Evolutionary conservation across 2,329 filamentous ascomycete genomes (phyloP).

Genomic region (Pestalotiopsis sp.): DNA sequence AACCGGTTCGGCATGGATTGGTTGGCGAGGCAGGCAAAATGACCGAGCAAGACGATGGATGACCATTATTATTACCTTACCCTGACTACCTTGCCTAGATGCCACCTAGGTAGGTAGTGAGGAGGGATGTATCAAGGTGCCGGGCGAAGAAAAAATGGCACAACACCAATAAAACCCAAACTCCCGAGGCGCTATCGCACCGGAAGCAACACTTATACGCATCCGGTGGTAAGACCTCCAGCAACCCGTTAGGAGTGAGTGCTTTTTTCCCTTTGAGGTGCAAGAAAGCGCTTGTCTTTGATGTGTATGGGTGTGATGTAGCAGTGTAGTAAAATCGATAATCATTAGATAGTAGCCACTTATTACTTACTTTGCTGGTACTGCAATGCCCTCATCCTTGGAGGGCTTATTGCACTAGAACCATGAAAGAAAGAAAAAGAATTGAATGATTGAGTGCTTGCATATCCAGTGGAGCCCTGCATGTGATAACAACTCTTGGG

Average conservation of each 20-base stretch:
- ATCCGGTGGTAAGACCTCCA: neutral
- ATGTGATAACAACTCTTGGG: neutral
- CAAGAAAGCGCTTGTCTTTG: no score
- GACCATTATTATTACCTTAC: neutral
- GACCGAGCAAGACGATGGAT: neutral
- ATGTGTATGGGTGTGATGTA: no score
- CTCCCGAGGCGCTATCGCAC: neutral
- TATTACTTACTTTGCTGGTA: neutral
- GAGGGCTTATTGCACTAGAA: neutral
- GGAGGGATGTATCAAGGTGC: neutral
- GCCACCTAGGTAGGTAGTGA: neutral
- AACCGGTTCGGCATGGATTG: neutral
- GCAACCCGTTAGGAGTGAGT: neutral
- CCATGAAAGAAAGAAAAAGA: neutral
- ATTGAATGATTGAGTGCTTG: neutral
- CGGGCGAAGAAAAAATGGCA: neutral
- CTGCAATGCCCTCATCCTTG: neutral
- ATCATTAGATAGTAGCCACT: neutral
- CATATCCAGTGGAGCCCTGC: neutral
- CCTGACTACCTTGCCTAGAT: neutral
- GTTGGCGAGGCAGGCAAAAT: neutral
- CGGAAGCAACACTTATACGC: neutral
- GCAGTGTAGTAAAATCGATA: neutral
- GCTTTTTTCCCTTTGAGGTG: neutral
- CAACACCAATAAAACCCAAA: neutral